A percentile compares a stretch with the other conserved stretches of the same genome.
Conservation (phyloP, 371 early-diverging fungal species). For the Mucor sp. region DNA sequence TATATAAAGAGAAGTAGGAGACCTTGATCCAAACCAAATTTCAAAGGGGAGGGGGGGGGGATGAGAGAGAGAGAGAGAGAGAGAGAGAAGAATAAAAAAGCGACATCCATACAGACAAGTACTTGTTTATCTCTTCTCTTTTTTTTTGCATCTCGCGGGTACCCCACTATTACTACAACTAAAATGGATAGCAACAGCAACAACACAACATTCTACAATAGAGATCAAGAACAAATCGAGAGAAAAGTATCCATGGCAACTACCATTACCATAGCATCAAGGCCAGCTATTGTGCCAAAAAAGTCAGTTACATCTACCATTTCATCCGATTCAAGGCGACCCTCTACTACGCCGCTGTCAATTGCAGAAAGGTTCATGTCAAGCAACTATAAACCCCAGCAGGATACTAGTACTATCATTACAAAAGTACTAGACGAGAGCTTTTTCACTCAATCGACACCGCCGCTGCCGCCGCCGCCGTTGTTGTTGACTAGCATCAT, state of each 20-base stretch:
- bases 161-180: neutral
- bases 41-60: neutral
- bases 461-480: too few species aligned
- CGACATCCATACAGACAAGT: neutral
- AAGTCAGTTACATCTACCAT: neutral
- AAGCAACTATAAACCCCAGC: neutral
- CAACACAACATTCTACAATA: too few species aligned
- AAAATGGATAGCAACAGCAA: neutral
- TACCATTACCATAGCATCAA: neutral
- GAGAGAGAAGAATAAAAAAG: too few species aligned
- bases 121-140: neutral
- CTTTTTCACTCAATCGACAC: too few species aligned
- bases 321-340: neutral
- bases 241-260: neutral
- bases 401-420: neutral
- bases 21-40: neutral
- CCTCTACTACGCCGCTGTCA: neutral
- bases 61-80: too few species aligned
- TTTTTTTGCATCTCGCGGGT: neutral
- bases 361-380: constrained; percentile 20
- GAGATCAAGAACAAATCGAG: neutral
- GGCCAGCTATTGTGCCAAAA: neutral
- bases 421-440: neutral
- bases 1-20: neutral
- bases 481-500: too few species aligned